Conservation (phyloP, 2,329 filamentous ascomycete species). For the Neofusicoccum kwambonambiense region DNA sequence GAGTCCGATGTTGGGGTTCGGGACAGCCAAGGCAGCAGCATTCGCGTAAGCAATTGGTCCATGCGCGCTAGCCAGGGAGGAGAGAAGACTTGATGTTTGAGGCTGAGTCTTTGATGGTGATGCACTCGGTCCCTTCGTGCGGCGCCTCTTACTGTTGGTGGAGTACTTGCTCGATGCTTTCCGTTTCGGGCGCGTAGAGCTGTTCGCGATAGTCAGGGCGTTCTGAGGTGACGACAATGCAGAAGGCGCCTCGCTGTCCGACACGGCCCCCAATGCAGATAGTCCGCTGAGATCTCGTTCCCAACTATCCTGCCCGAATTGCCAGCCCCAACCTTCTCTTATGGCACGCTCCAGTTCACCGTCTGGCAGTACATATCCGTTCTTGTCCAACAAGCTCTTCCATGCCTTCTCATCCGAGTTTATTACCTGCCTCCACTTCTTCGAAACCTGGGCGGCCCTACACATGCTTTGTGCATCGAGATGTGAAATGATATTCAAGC, state of each 20-base stretch:
- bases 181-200: conserved; percentile 37
- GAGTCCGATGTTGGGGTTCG: conserved; percentile 77
- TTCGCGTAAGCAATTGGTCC: conserved; percentile 84
- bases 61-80: conserved; percentile 59
- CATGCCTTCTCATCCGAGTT: conserved; percentile 93
- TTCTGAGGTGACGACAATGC: conserved; percentile 20
- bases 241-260: conserved; percentile 39
- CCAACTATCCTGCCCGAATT: conserved; percentile 73
- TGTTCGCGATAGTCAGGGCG: conserved; percentile 11
- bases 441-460: conserved; percentile 88
- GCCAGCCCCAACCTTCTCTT: conserved; percentile 94
- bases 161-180: conserved; percentile 37
- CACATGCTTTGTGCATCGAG: conserved; percentile 85
- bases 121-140: conserved; percentile 53
- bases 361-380: conserved; percentile 74
- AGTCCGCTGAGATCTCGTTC: conserved; percentile 76
- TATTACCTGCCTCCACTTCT: conserved; percentile 85
- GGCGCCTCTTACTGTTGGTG: conserved; percentile 53
- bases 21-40: conserved; percentile 77
- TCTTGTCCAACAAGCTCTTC: conserved; percentile 85
- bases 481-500: conserved; percentile 82
- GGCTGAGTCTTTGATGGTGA: conserved; percentile 40
- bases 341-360: conserved; percentile 87
- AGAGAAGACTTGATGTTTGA: conserved; percentile 46
- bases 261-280: conserved; percentile 28